Percentiles rank a stretch among this genome's conserved stretches.
These are phyloP conservation scores for Trichoderma hamatum DNA, from an alignment of 2,329 filamentous ascomycete species.

Conservation along the genomic window DNA sequence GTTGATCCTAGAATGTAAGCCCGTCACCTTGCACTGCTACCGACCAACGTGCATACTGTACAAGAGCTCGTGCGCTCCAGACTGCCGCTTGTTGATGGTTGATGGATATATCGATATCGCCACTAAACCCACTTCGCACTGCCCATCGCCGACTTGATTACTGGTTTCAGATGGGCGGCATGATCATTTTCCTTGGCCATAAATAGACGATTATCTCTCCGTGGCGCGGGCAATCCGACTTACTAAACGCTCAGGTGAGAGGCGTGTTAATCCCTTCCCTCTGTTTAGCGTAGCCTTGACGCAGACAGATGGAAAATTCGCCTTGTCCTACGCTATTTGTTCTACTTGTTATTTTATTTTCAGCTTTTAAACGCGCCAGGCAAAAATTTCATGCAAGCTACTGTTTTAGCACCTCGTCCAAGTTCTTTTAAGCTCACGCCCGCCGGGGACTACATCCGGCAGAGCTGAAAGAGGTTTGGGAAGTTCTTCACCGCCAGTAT, in stretches of 20 bases:
- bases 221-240: conserved; percentile 8
- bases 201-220: conserved; percentile 10
- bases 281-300: conserved; percentile 9
- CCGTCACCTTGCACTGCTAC: neutral
- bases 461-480: conserved; percentile 21
- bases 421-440: conserved; percentile 23
- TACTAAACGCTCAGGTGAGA: conserved; percentile 3
- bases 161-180: conserved; percentile 18
- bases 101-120: conserved; percentile 6
- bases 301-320: neutral
- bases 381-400: conserved; percentile 35
- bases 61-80: neutral
- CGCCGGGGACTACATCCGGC: conserved; percentile 2
- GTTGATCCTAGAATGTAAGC: conserved; percentile 16
- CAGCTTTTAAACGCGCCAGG: conserved; percentile 1
- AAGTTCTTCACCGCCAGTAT: conserved; percentile 27
- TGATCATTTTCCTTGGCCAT: conserved; percentile 21
- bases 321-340: neutral
- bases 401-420: conserved; percentile 51
- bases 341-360: neutral
- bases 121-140: conserved; percentile 7
- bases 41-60: neutral
- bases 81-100: conserved; percentile 1
- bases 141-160: conserved; percentile 7
- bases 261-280: neutral